Evolutionary conservation across 805 yeast genomes (phyloP), one percentile per base, ranked within the genome.

Genomic region (Metschnikowia anglica): DNA sequence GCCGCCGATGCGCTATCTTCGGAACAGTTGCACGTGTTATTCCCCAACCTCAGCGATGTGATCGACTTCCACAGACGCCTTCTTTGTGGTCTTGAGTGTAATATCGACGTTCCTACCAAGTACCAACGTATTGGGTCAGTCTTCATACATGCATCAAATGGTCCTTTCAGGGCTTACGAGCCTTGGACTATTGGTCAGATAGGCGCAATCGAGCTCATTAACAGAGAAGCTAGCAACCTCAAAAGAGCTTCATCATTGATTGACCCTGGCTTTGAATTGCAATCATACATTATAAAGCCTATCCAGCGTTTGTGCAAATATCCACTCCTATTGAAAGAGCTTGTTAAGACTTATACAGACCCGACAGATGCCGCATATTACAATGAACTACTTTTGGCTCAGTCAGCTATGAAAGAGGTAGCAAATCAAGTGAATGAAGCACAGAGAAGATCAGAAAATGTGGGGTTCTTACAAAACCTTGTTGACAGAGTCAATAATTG

Each of bases 271-370:
- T 82, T 89, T 59, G 99, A 91, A 62, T 72, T 93, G 41, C 98
- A 87, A 60, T 82, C 91, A 38, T 87, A 87, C 63, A 73, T 93
- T 31, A 79, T 93, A 54, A 93, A 91, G 62, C 99, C 99, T 0
- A 88, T 93, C 28, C 99, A 93, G 69, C 77, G 99, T 50, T 74
- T 93, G n/a, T 88, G 97, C 73, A 88, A 90, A 61, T 93, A 93
- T 63, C 99, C 98, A 2, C 67, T 93, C 39, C 71, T 93, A 37
- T 66, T 93, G 39, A 80, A 77, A 54, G 93, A 88, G 58, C 71
- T 93, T 40, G 61, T 87, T 38, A 88, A 88, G 59, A 61, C 72
- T 37, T 77, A 88, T 9, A 44, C 59, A 2, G 60, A 65, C 9
- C 53, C 61, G 46, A 27, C 45, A 8, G 53, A 51, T 32, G 47